These are phyloP conservation scores for Elsinoe australis DNA, from an alignment of 2,329 filamentous ascomycete species.

Conservation along the genomic window DNA sequence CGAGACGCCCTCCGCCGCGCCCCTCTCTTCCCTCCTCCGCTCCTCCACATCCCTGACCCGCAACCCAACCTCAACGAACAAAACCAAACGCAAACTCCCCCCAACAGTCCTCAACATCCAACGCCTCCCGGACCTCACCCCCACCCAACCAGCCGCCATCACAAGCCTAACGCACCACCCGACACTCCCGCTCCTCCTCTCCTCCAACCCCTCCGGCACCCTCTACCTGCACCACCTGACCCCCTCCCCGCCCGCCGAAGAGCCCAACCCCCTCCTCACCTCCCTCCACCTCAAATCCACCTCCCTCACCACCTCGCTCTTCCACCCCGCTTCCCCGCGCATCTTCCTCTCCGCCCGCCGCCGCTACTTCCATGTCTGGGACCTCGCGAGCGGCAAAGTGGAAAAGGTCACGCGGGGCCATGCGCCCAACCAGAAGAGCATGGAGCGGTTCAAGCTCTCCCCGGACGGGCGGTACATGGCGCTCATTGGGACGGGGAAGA, in stretches of 20 bases:
- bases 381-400: conserved; percentile 70
- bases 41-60: conserved; percentile 39
- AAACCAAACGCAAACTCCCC: conserved; percentile 65
- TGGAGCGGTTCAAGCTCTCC: conserved; percentile 84
- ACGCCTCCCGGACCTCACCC: conserved; percentile 75
- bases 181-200: conserved; percentile 76
- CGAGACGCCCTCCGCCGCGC: conserved; percentile 56
- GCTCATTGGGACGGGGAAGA: conserved; percentile 67
- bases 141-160: conserved; percentile 67
- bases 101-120: conserved; percentile 88
- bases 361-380: conserved; percentile 91
- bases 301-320: conserved; percentile 75
- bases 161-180: conserved; percentile 86
- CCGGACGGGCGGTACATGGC: conserved; percentile 83
- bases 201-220: conserved; percentile 76
- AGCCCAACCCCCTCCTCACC: conserved; percentile 81
- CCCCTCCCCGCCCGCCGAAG: conserved; percentile 58
- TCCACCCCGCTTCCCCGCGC: conserved; percentile 62
- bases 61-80: conserved; percentile 35
- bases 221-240: conserved; percentile 85
- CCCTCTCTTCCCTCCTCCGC: conserved; percentile 71
- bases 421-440: conserved; percentile 69
- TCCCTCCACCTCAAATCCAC: conserved; percentile 79
- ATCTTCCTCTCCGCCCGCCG: conserved; percentile 85
- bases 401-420: conserved; percentile 65